A percentile compares a stretch with the other conserved stretches of the same genome.
Conservation (phyloP, 1,284 basidiomycete species). For the Pascua sp. region DNA sequence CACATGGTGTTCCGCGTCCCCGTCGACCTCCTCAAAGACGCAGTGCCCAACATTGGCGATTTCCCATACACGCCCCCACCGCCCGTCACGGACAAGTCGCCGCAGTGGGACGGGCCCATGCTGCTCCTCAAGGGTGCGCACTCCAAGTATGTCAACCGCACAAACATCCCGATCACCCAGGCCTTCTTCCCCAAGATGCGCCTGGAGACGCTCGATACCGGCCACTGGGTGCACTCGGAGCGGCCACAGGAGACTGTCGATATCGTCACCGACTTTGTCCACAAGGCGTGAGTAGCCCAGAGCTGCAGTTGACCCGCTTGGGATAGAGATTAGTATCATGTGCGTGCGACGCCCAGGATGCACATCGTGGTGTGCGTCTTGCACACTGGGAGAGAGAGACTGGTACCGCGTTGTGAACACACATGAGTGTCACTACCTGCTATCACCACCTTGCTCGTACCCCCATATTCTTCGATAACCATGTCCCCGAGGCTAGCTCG, state of each 20-base stretch:
- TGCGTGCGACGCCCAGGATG: too few species aligned
- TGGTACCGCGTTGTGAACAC: too few species aligned
- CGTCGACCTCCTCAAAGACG: slow-evolving; percentile 48
- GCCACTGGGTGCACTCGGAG: slow-evolving; percentile 52
- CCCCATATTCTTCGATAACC: too few species aligned
- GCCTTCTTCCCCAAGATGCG: slow-evolving; percentile 54
- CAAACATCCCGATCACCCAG: slow-evolving; percentile 53
- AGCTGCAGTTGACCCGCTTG: too few species aligned
- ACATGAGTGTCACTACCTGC: too few species aligned
- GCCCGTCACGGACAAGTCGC: slow-evolving; percentile 23
- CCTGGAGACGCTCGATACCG: slow-evolving; percentile 42
- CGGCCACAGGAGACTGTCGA: slow-evolving; percentile 41
- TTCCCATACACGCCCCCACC: slow-evolving; percentile 53
- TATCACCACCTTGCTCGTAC: too few species aligned
- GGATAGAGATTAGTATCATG: too few species aligned
- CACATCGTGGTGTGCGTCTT: too few species aligned
- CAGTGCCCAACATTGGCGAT: slow-evolving; percentile 53
- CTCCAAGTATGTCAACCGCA: slow-evolving; percentile 55
- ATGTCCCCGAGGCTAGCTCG: too few species aligned
- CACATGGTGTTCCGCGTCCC: slow-evolving; percentile 55
- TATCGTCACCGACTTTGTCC: slow-evolving; percentile 39
- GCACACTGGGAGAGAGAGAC: too few species aligned
- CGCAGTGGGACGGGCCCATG: slow-evolving; percentile 51
- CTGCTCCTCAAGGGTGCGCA: slow-evolving; percentile 57
- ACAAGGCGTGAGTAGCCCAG: not conserved